These are phyloP conservation scores for Fallopia convolvulus DNA, from an alignment of 148 eudicot genomes.

Conservation along the genomic window DNA sequence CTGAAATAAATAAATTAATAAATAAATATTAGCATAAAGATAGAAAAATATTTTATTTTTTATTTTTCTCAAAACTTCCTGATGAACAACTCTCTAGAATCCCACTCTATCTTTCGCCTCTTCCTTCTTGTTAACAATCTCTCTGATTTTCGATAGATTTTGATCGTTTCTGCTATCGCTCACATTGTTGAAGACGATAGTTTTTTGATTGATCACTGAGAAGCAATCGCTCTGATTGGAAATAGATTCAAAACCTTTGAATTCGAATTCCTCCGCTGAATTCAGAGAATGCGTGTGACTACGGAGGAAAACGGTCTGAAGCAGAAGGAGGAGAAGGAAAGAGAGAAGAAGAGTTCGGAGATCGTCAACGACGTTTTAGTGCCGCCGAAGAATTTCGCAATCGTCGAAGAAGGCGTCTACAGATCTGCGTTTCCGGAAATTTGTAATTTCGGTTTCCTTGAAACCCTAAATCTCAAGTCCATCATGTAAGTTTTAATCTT, in stretches of 20 bases:
- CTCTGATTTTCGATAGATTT: neutral
- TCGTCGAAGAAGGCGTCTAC: constrained; percentile 64
- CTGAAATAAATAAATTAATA: neutral
- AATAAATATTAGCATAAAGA: neutral
- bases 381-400: constrained; percentile 59
- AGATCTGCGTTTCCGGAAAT: constrained; percentile 75
- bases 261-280: neutral
- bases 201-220: neutral
- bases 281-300: neutral
- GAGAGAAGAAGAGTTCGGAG: neutral
- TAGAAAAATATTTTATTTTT: neutral
- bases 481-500: constrained; percentile 36
- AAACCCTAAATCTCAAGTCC: constrained; percentile 59
- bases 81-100: neutral
- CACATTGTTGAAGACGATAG: neutral
- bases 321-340: neutral
- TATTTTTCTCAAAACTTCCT: neutral
- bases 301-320: neutral
- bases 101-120: neutral
- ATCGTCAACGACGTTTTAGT: constrained; percentile 17
- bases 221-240: neutral
- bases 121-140: neutral
- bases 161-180: neutral
- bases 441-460: constrained; percentile 42
- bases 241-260: neutral